phyloP scores from a whole-genome alignment of 2,329 filamentous ascomycete species.

The Capronia americana region DNA sequence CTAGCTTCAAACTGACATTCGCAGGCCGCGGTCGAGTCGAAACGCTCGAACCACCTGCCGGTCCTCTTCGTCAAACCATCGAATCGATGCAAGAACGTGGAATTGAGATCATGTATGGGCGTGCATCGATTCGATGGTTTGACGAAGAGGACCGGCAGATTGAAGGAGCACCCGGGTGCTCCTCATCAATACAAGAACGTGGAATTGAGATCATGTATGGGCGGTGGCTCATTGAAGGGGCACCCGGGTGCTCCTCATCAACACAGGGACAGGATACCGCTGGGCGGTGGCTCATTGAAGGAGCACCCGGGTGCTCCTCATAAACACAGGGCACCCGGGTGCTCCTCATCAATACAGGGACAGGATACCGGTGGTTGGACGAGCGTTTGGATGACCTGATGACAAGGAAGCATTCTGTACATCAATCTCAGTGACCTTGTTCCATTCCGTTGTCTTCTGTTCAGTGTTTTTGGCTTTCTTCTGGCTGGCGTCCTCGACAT shows the following conservation, averaged over 20 bases:
- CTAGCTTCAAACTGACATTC: constrained; percentile 33
- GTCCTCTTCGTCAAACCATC: constrained; percentile 80
- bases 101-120: constrained; percentile 86
- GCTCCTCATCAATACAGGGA: constrained; percentile 91
- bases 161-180: too few relatives aligned
- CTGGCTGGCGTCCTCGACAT: too few relatives aligned
- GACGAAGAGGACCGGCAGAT: constrained; percentile 87
- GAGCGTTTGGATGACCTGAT: constrained; percentile 92
- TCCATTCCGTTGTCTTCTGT: too few relatives aligned
- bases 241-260: too few relatives aligned
- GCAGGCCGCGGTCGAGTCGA: constrained; percentile 95
- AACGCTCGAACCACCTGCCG: constrained; percentile 82
- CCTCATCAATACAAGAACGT: too few relatives aligned
- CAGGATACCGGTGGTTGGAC: constrained; percentile 86
- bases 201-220: constrained; percentile 91
- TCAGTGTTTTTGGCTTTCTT: too few relatives aligned
- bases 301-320: too few relatives aligned
- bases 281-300: too few relatives aligned
- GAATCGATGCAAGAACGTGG: constrained; percentile 87
- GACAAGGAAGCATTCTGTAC: too few relatives aligned
- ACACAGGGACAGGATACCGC: constrained; percentile 82
- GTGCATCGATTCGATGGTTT: constrained; percentile 93
- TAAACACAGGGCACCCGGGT: constrained; percentile 97
- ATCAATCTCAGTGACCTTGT: too few relatives aligned
- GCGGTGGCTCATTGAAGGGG: constrained; percentile 97